Conservation (phyloP, 106 monocot species). For the Platanthera zijinensis region DNA sequence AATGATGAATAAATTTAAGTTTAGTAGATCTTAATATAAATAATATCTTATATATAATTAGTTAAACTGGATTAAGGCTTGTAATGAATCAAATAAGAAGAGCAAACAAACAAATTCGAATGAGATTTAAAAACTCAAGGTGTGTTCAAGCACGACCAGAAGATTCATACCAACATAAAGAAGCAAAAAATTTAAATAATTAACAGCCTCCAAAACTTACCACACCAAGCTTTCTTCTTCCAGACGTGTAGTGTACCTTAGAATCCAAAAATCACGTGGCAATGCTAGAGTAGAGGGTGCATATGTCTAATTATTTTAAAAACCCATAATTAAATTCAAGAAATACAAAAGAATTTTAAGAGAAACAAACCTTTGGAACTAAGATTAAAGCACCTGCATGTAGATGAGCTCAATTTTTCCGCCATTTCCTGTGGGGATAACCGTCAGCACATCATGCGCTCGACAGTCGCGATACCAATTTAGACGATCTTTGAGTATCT, state of each 20-base stretch:
- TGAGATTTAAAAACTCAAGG: too few relatives aligned
- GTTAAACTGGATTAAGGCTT: too few relatives aligned
- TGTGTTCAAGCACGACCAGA: too few relatives aligned
- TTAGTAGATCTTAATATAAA: too few relatives aligned
- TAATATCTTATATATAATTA: too few relatives aligned
- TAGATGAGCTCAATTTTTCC: constrained; percentile 87
- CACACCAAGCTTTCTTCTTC: constrained; percentile 39
- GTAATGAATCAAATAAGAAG: too few relatives aligned
- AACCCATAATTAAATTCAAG: not conserved
- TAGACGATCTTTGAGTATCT: too few relatives aligned
- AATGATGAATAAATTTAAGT: too few relatives aligned
- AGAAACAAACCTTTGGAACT: not conserved
- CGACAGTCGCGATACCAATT: too few relatives aligned
- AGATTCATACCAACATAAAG: not conserved
- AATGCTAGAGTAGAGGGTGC: constrained; percentile 85
- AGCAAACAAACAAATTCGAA: too few relatives aligned
- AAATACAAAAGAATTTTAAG: not conserved
- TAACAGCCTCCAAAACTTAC: too few relatives aligned
- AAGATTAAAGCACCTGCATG: constrained; percentile 59
- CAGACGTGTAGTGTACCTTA: constrained; percentile 74
- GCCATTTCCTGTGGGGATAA: constrained; percentile 20
- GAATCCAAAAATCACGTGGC: constrained; percentile 91
- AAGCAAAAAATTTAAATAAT: not conserved
- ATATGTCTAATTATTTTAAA: constrained; percentile 49
- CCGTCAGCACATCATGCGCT: too few relatives aligned